A percentile compares a stretch with the other conserved stretches of the same genome.
Conservation (phyloP, 768 basidiomycete genomes). For the Naganishia randhawae region DNA sequence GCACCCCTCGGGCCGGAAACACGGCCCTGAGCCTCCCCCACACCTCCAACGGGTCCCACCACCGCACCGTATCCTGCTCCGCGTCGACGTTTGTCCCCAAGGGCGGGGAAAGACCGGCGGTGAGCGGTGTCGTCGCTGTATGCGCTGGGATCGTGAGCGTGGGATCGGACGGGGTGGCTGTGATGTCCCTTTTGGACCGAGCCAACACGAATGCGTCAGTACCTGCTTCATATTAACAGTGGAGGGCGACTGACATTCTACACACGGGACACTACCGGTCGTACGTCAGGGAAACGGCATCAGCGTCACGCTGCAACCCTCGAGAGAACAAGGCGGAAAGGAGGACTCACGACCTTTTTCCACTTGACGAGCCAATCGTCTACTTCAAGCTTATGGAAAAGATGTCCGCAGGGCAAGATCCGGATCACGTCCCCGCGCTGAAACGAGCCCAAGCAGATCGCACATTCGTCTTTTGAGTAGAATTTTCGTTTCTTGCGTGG, state of each 20-base stretch:
- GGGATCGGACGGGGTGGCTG: neutral
- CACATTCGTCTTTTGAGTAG: slow-evolving; percentile 77
- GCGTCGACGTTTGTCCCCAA: neutral
- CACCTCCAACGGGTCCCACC: neutral
- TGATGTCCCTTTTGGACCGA: neutral
- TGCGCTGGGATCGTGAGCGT: neutral
- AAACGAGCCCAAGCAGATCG: slow-evolving; percentile 87
- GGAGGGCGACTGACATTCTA: slow-evolving; percentile 21
- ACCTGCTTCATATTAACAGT: too few relatives aligned
- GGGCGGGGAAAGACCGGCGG: neutral
- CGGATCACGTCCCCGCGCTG: slow-evolving; percentile 81
- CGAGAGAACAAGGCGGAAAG: neutral
- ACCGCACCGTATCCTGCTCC: neutral
- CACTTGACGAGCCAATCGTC: slow-evolving; percentile 88
- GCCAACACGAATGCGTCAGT: neutral
- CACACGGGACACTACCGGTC: slow-evolving; percentile 30
- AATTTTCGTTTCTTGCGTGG: slow-evolving; percentile 58
- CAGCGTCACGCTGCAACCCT: neutral
- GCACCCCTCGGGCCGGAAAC: neutral
- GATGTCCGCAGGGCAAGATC: slow-evolving; percentile 87
- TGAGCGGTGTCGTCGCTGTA: neutral
- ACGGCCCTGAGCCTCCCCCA: neutral
- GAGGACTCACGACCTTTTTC: slow-evolving; percentile 75
- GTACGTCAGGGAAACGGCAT: neutral
- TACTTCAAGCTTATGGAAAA: slow-evolving; percentile 87